A percentile compares a stretch with the other conserved stretches of the same genome.
Conservation (phyloP, 139 green algal species). For the Chlamydomonas schloesseri region DNA sequence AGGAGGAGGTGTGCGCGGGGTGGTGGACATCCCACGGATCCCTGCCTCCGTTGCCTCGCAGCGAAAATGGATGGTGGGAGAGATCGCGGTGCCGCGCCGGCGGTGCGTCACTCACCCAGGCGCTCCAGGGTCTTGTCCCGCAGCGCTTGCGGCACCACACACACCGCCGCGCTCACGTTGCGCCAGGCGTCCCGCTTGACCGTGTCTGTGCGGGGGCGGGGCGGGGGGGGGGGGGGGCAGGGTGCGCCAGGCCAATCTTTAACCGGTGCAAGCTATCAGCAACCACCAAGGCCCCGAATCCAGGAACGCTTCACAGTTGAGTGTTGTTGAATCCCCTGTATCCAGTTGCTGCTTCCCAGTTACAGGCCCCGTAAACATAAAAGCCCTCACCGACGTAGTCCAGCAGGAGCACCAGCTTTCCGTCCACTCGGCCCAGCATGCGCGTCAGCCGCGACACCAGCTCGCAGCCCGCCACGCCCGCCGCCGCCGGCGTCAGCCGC, state of each 20-base stretch:
- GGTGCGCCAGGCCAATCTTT: no score
- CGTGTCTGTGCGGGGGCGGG: background rate
- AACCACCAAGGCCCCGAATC: background rate
- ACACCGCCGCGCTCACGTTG: conserved; percentile 32
- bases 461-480: conserved; percentile 21
- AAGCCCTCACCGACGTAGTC: conserved; percentile 34
- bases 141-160: conserved; percentile 16
- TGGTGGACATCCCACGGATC: no score
- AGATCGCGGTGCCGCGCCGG: no score
- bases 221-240: no score
- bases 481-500: conserved; percentile 19
- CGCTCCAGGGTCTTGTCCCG: conserved; percentile 28
- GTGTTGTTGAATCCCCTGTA: no score
- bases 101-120: conserved; percentile 29
- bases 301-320: no score
- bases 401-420: background rate
- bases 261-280: no score
- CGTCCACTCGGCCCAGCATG: conserved; percentile 17
- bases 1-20: no score
- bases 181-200: conserved; percentile 44
- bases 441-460: conserved; percentile 15
- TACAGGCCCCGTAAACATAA: no score
- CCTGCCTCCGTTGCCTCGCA: no score
- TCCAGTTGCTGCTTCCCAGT: no score
- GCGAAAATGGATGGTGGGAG: no score